These are phyloP conservation scores for Beauveria brongniartii DNA, from an alignment of 2,329 filamentous ascomycete genomes.

Conservation along the genomic window DNA sequence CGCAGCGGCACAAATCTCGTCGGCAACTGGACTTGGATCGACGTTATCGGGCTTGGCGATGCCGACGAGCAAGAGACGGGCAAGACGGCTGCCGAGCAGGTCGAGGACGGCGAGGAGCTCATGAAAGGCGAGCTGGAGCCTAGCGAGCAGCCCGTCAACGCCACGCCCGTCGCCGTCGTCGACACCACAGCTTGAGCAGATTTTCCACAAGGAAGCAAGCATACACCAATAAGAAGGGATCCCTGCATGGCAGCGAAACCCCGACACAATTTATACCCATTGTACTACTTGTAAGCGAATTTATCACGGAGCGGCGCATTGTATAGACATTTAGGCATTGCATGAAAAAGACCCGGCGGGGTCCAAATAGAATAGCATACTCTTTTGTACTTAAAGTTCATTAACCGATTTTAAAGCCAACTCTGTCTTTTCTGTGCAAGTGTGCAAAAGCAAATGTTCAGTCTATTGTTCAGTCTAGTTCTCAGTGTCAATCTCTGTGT, in stretches of 20 bases:
- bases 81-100: slow-evolving; percentile 23
- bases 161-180: not conserved
- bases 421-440: not conserved
- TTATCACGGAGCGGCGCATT: not conserved
- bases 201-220: not conserved
- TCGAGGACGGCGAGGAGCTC: slow-evolving; percentile 27
- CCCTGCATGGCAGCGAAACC: not conserved
- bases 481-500: not conserved
- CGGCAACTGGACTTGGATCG: slow-evolving; percentile 44
- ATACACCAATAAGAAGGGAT: not conserved
- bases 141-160: slow-evolving; percentile 3
- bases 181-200: not conserved
- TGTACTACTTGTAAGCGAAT: not conserved
- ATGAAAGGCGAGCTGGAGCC: slow-evolving; percentile 28
- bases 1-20: slow-evolving; percentile 31
- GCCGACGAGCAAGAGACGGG: slow-evolving; percentile 20
- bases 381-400: not conserved
- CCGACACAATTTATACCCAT: not conserved
- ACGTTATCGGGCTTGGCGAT: slow-evolving; percentile 41
- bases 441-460: not conserved
- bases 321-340: slow-evolving; percentile 3
- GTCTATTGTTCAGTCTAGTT: not conserved
- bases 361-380: not conserved
- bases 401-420: not conserved
- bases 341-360: not conserved